phyloP scores from a whole-genome alignment of 2,329 filamentous ascomycete species.

The Colletotrichum truncatum region DNA sequence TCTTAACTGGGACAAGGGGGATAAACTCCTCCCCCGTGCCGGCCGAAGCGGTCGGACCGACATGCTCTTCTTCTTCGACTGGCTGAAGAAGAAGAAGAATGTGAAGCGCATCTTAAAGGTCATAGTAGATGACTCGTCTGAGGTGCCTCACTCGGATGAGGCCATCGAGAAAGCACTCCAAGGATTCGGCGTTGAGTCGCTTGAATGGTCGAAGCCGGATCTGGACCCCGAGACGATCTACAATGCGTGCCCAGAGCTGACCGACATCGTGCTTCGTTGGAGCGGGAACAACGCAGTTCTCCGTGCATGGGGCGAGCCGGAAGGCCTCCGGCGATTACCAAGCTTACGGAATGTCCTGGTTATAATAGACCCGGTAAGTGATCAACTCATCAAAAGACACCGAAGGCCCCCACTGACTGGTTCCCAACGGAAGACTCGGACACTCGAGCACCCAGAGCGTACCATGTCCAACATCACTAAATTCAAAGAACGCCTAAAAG shows the following conservation, averaged over 20 bases:
- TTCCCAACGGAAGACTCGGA: neutral
- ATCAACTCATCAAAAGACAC: neutral
- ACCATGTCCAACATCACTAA: slow-evolving; percentile 29
- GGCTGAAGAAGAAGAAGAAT: slow-evolving; percentile 34
- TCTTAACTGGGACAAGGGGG: neutral
- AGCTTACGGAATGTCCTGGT: slow-evolving; percentile 37
- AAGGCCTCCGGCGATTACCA: slow-evolving; percentile 35
- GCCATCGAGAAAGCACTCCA: slow-evolving; percentile 38
- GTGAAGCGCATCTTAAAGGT: slow-evolving; percentile 40
- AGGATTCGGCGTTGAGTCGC: slow-evolving; percentile 37
- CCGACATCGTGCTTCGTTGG: slow-evolving; percentile 40
- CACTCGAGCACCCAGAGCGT: slow-evolving; percentile 29
- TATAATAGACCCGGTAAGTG: slow-evolving; percentile 34
- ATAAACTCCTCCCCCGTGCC: slow-evolving; percentile 19
- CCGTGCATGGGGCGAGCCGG: slow-evolving; percentile 39
- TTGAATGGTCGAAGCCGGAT: slow-evolving; percentile 42
- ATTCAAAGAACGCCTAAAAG: slow-evolving; percentile 29
- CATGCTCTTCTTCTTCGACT: slow-evolving; percentile 38
- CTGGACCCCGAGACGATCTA: slow-evolving; percentile 29
- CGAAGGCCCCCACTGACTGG: neutral
- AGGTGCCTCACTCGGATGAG: slow-evolving; percentile 38
- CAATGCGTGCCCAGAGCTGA: slow-evolving; percentile 14
- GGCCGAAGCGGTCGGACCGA: slow-evolving; percentile 31
- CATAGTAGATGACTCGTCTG: slow-evolving; percentile 37
- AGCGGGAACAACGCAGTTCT: slow-evolving; percentile 44